A percentile compares a stretch with the other conserved stretches of the same genome.
Conservation (phyloP, 306 rosid genomes). For the Chamaecrista fasciculata region DNA sequence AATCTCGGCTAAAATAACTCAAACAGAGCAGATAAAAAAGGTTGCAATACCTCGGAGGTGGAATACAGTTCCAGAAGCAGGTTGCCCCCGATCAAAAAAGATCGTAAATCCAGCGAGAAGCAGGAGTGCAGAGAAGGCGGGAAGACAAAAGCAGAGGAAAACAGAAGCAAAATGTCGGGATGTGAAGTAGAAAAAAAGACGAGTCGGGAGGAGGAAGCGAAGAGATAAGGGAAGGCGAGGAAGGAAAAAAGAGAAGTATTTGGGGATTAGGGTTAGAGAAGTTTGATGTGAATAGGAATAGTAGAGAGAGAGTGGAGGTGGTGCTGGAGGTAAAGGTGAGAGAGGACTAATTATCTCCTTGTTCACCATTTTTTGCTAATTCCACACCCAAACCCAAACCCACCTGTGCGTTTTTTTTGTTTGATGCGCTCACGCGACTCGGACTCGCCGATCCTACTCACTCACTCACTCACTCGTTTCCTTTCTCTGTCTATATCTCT, state of each 20-base stretch:
- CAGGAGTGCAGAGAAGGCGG: neutral
- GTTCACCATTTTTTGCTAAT: constrained; percentile 74
- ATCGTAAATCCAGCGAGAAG: neutral
- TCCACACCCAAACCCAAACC: constrained; percentile 47
- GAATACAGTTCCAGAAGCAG: neutral
- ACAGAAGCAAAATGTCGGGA: neutral
- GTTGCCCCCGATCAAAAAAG: neutral
- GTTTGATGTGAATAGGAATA: constrained; percentile 33
- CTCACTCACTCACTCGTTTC: constrained; percentile 32
- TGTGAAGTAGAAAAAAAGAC: neutral
- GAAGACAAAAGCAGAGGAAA: constrained; percentile 19
- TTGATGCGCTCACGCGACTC: constrained; percentile 32
- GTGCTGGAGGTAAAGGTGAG: constrained; percentile 32
- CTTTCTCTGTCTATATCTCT: constrained; percentile 20
- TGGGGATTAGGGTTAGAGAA: constrained; percentile 38
- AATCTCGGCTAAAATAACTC: neutral
- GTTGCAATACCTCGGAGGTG: constrained; percentile 33
- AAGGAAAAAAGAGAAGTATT: constrained; percentile 4
- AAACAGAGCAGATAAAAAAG: neutral
- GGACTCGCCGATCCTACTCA: constrained; percentile 35
- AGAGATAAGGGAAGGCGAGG: constrained; percentile 4
- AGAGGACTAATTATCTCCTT: constrained; percentile 51
- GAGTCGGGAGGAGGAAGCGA: constrained; percentile 2
- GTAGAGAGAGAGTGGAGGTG: constrained; percentile 41
- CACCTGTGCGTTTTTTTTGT: constrained; percentile 34